phyloP scores from a whole-genome alignment of 495 filamentous ascomycete genomes.

The Stereocaulon alpinum region DNA sequence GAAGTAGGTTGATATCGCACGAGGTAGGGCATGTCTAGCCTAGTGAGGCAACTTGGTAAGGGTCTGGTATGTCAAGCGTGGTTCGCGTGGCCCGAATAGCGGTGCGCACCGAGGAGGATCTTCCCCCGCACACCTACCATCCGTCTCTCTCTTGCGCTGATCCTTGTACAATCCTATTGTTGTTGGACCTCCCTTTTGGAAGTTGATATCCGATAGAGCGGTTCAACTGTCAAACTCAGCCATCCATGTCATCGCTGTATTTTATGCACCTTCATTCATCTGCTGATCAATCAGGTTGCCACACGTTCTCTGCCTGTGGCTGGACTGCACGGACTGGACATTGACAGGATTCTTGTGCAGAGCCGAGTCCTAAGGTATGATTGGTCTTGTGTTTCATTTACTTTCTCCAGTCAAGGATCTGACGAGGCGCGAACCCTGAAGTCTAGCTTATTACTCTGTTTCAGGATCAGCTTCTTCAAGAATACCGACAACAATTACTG shows the following conservation, averaged over 20 bases:
- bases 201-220: not conserved
- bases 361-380: no score
- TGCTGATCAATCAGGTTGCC: not conserved
- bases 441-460: no score
- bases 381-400: no score
- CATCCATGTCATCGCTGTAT: not conserved
- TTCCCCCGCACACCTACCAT: not conserved
- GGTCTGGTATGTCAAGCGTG: not conserved
- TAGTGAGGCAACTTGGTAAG: no score
- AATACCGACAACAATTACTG: no score
- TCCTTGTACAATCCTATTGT: not conserved
- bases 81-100: not conserved
- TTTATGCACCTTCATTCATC: not conserved
- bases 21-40: no score
- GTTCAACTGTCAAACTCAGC: not conserved
- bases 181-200: not conserved
- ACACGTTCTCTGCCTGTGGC: no score
- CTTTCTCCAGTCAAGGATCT: no score
- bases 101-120: not conserved
- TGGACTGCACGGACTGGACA: no score
- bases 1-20: not conserved
- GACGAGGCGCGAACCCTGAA: no score
- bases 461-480: no score
- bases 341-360: no score
- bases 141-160: not conserved